Percentiles rank a stretch among this genome's conserved stretches.
phyloP scores from a whole-genome alignment of 306 rosid species.

The Lotus japonicus region DNA sequence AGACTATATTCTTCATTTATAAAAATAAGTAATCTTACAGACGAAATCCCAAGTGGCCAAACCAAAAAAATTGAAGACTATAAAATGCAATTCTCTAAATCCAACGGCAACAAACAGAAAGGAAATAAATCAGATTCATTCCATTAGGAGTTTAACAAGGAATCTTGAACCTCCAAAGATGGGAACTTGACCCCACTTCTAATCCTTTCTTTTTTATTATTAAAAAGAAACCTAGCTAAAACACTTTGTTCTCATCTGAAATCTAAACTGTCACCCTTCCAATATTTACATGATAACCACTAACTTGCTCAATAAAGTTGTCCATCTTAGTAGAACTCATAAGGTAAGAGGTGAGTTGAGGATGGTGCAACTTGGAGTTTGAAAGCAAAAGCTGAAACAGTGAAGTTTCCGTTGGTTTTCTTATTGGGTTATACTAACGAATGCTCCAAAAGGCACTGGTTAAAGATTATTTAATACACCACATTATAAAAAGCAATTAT shows the following conservation, averaged over 20 bases:
- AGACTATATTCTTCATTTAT: not conserved
- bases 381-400: not conserved
- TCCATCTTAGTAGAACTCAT: not conserved
- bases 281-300: not conserved
- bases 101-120: not conserved
- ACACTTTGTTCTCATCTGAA: not conserved
- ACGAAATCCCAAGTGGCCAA: not conserved
- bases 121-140: not conserved
- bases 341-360: not conserved
- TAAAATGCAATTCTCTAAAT: not conserved
- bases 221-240: not conserved
- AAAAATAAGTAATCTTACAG: not conserved
- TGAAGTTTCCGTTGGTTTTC: not conserved
- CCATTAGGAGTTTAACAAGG: not conserved
- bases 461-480: too few relatives aligned
- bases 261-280: not conserved
- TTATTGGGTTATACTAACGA: too few relatives aligned
- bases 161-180: not conserved
- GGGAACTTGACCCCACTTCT: not conserved
- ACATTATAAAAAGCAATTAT: too few relatives aligned
- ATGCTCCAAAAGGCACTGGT: too few relatives aligned
- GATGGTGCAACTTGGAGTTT: not conserved
- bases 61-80: not conserved
- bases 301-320: not conserved
- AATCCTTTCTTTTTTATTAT: not conserved